These are phyloP conservation scores for Apiospora phragmitis DNA, from an alignment of 2,329 filamentous ascomycete species.

Conservation along the genomic window DNA sequence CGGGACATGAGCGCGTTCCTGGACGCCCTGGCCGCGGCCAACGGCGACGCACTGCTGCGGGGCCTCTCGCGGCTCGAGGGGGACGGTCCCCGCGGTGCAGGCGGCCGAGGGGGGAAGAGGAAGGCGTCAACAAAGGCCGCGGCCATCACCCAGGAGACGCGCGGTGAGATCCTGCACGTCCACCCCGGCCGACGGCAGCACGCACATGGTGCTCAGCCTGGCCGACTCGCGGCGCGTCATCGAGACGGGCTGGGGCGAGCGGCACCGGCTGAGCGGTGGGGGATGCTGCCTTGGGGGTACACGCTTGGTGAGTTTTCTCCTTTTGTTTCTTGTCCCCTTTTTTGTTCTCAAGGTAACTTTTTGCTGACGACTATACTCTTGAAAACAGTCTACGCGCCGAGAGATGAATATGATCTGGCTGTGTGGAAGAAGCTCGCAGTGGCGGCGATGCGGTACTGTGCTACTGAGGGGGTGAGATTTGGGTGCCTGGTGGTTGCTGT, in stretches of 20 bases:
- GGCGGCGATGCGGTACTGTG: slow-evolving; percentile 19
- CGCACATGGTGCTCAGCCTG: slow-evolving; percentile 15
- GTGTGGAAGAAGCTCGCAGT: slow-evolving; percentile 19
- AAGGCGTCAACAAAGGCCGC: too few species aligned
- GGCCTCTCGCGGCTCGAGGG: slow-evolving; percentile 19
- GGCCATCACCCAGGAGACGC: slow-evolving; percentile 13
- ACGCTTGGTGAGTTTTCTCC: slow-evolving; percentile 12
- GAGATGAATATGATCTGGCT: slow-evolving; percentile 18
- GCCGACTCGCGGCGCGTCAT: slow-evolving; percentile 13
- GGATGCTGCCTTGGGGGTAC: slow-evolving; percentile 20
- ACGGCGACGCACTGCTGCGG: slow-evolving; percentile 14
- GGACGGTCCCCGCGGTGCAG: slow-evolving; percentile 21
- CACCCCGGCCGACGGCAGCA: slow-evolving; percentile 17
- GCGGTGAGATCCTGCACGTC: slow-evolving; percentile 14
- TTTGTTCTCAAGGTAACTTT: too few species aligned
- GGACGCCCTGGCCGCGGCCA: slow-evolving; percentile 13
- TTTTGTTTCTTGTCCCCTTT: background rate
- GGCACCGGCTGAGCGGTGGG: slow-evolving; percentile 14
- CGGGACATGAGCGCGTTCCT: slow-evolving; percentile 18
- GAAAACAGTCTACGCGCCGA: slow-evolving; percentile 17
- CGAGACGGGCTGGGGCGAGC: slow-evolving; percentile 15
- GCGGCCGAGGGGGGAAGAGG: slow-evolving; percentile 2
- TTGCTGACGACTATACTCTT: background rate
- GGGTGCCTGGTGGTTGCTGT: background rate
- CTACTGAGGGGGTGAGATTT: slow-evolving; percentile 7